A percentile compares a stretch with the other conserved stretches of the same genome.
Conservation (phyloP, 192 early-diverging fungal genomes). For the Podochytrium sp. region DNA sequence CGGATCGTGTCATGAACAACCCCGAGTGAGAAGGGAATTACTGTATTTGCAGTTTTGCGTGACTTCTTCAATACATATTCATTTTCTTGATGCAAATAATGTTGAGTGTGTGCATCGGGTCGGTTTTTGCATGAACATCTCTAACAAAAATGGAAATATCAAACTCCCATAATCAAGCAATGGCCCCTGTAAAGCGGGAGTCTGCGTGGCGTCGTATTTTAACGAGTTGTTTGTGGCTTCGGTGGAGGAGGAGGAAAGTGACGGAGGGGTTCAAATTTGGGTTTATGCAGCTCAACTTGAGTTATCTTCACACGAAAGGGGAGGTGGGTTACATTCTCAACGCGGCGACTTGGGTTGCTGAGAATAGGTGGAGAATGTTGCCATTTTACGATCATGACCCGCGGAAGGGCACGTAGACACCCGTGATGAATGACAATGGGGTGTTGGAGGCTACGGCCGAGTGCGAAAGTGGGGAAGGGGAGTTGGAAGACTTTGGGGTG, state of each 20-base stretch:
- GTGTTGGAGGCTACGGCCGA: background rate
- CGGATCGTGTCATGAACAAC: no score
- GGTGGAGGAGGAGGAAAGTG: background rate
- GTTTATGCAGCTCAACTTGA: conserved; percentile 43
- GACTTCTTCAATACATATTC: no score
- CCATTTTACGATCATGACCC: conserved; percentile 29
- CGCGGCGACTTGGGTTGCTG: conserved; percentile 43
- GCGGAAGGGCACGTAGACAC: background rate
- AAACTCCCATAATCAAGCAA: no score
- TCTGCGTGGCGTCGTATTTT: conserved; percentile 43
- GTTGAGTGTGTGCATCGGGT: no score
- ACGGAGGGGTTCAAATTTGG: conserved; percentile 38
- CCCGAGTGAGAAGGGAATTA: no score
- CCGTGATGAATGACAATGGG: background rate
- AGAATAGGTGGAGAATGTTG: conserved; percentile 35
- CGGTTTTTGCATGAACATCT: no score
- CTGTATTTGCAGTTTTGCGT: no score
- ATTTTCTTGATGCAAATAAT: no score
- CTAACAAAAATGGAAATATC: no score
- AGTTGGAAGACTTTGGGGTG: background rate
- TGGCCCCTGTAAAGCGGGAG: no score
- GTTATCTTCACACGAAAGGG: conserved; percentile 37
- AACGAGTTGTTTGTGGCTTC: background rate
- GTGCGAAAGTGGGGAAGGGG: background rate
- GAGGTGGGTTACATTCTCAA: conserved; percentile 47